phyloP scores from a whole-genome alignment of 1,284 basidiomycete genomes.

The Tilletia walkeri region DNA sequence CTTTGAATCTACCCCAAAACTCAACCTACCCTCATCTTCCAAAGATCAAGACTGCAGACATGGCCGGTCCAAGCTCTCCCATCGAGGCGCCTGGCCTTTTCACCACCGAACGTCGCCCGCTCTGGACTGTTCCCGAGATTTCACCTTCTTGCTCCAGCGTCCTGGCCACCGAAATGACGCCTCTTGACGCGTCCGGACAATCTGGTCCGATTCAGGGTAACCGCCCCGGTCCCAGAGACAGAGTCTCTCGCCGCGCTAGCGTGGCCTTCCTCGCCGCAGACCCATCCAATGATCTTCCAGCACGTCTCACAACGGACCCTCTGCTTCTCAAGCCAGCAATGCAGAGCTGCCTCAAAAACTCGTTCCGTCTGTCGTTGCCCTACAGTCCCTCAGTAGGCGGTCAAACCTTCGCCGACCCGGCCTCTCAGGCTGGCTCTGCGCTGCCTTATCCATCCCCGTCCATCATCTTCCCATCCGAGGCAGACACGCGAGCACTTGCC shows the following conservation, averaged over 20 bases:
- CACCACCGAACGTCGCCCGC: too few species aligned
- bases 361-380: conserved; percentile 19
- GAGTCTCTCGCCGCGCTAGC: background rate
- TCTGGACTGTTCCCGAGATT: too few species aligned
- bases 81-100: too few species aligned
- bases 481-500: background rate
- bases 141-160: too few species aligned
- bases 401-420: background rate
- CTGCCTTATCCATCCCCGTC: conserved; percentile 20
- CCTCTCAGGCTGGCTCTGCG: background rate
- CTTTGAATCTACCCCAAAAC: background rate
- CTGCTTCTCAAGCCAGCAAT: conserved; percentile 21
- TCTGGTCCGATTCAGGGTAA: too few species aligned
- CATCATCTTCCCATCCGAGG: conserved; percentile 23
- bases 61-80: background rate
- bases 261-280: background rate
- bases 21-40: background rate
- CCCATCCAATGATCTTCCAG: background rate
- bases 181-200: too few species aligned
- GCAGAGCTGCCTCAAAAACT: conserved; percentile 23
- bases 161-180: too few species aligned
- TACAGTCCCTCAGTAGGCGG: background rate
- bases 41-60: background rate
- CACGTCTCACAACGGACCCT: background rate
- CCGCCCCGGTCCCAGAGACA: too few species aligned